Base-by-base conservation (phyloP, 371 early-diverging fungal genomes). In the Mucor velutinosus region DNA sequence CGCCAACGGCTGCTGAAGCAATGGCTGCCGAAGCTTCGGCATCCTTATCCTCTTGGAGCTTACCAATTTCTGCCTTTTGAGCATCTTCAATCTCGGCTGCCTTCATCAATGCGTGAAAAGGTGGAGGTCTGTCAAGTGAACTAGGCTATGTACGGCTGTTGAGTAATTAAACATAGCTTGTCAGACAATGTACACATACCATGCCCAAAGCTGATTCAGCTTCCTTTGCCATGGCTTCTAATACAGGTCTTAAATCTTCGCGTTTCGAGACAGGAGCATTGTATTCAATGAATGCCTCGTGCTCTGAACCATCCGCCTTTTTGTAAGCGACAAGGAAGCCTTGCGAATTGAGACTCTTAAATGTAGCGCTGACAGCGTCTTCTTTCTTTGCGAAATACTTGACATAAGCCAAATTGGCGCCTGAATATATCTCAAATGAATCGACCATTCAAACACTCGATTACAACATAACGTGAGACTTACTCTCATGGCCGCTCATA, bases 161-260 rank as follows among this genome's bases (percentile, higher is more conserved):
- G 55, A 35, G 35, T 17, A 12, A 58, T 37, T 51, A n/a, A 37
- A 27, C 0, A 21, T 17, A 6, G 30, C 30, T 30, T 30, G 30
- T 30, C 30, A 30, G 4, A 2, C 15, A 2, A 27, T 29, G 6
- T 12, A 27, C 51, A 51, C 53, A 64, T 80, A 78, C 78, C 73
- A 78, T 60, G 29, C 80, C 83, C 14, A 83, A 62, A 5, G 83
- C 83, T 33, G 29, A 51, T 49, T 83, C 83, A 7, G 83, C 81
- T 72, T 83, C 81, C 43, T 78, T 75, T n/a, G 81, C 83, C 83
- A 83, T 83, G 19, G 30, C 69, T 70, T 83, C 79, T 37, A 83
- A 64, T 7, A 80, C 81, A 11, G 74, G 72, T 5, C 83, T 72
- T 27, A 83, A 67, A 12, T 83, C 73, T 47, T 80, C 76, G 21